Conservation (phyloP, 2,329 filamentous ascomycete species). For the Seiridium unicorne region DNA sequence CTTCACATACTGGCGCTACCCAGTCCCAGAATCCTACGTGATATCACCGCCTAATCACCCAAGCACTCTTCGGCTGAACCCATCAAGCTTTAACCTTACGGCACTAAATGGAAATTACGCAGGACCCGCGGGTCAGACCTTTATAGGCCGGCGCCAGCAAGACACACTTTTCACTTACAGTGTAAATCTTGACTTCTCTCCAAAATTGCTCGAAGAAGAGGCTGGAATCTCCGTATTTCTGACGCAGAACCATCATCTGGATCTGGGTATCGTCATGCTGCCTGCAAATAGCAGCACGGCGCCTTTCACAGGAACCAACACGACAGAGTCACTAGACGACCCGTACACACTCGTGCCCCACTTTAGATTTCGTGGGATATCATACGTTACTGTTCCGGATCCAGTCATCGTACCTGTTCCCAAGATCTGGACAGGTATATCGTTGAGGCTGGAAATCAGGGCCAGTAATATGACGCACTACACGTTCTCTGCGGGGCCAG, state of each 20-base stretch:
- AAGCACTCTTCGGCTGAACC: constrained; percentile 43
- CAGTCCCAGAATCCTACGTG: constrained; percentile 41
- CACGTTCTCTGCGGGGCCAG: constrained; percentile 34
- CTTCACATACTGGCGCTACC: constrained; percentile 56
- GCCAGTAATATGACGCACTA: constrained; percentile 46
- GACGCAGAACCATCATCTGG: constrained; percentile 51
- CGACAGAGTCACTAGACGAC: constrained; percentile 8
- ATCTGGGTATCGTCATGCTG: constrained; percentile 40
- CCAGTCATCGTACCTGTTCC: constrained; percentile 37
- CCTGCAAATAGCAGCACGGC: constrained; percentile 24
- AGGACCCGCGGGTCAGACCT: constrained; percentile 46
- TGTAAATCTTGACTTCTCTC: constrained; percentile 42
- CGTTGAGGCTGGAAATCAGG: constrained; percentile 39
- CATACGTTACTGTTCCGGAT: constrained; percentile 35
- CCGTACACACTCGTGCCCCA: constrained; percentile 30
- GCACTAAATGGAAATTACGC: constrained; percentile 47
- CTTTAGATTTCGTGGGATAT: constrained; percentile 43
- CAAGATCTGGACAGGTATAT: constrained; percentile 29
- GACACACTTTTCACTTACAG: constrained; percentile 53
- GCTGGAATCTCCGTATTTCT: constrained; percentile 53
- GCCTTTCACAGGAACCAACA: constrained; percentile 15
- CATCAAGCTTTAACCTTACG: constrained; percentile 52
- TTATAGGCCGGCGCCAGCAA: constrained; percentile 53
- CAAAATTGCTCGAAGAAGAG: constrained; percentile 40
- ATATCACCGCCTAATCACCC: constrained; percentile 40